phyloP scores from a whole-genome alignment of 805 yeast genomes.

The Wickerhamomyces tratensis region DNA sequence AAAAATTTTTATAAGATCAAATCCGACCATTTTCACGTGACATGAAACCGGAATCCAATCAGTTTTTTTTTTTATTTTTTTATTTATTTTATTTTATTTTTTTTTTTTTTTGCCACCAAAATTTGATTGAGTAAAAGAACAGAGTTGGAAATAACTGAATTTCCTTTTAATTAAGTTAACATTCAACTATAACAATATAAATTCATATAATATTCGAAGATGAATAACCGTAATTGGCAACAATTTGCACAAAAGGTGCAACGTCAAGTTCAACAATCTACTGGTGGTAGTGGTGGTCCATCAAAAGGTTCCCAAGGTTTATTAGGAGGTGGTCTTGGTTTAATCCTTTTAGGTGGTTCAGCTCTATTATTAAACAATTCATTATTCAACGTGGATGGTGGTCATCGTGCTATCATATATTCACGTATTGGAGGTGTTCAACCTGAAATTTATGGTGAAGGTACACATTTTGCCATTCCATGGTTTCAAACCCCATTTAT shows the following conservation, averaged over 20 bases:
- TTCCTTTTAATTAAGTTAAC: conserved; percentile 3
- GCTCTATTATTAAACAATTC: conserved; percentile 44
- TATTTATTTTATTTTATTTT: too few species aligned
- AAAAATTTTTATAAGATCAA: neutral
- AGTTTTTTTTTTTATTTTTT: too few species aligned
- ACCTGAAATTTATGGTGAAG: conserved; percentile 78
- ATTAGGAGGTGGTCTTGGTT: conserved; percentile 56
- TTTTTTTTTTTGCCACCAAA: too few species aligned
- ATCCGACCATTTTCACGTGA: neutral
- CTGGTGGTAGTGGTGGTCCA: conserved; percentile 27
- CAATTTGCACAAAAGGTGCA: conserved; percentile 41
- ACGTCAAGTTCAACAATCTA: conserved; percentile 28
- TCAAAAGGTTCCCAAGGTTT: conserved; percentile 25
- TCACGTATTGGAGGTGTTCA: conserved; percentile 82
- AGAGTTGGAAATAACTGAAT: conserved; percentile 10
- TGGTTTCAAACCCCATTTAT: conserved; percentile 91
- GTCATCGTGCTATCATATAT: conserved; percentile 93
- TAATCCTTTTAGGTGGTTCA: conserved; percentile 49
- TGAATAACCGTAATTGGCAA: conserved; percentile 38
- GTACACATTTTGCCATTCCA: conserved; percentile 90
- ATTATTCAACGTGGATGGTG: conserved; percentile 90
- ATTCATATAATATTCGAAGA: neutral
- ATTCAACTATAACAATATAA: neutral
- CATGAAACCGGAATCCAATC: neutral
- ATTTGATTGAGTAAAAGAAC: too few species aligned